These are phyloP conservation scores for Yamadazyma dushanensis DNA, from an alignment of 1,139 yeast genomes.

Conservation along the genomic window DNA sequence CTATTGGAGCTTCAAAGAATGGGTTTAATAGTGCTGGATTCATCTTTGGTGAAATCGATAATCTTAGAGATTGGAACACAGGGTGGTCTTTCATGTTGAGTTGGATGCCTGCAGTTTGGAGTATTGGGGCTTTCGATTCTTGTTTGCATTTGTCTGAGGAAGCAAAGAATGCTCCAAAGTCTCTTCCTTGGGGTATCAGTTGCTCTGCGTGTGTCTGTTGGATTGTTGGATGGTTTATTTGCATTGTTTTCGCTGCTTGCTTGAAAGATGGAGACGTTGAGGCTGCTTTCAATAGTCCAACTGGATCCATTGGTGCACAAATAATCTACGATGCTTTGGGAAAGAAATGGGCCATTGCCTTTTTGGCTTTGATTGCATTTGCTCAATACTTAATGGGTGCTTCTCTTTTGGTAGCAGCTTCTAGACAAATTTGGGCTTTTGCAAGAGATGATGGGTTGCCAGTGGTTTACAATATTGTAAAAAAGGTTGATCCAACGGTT, in stretches of 20 bases:
- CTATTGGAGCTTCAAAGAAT: conserved; percentile 45
- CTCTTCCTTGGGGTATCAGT: conserved; percentile 63
- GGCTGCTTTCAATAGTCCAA: conserved; percentile 40
- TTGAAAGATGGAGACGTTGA: conserved; percentile 50
- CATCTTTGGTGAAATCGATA: conserved; percentile 58
- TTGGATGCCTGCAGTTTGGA: conserved; percentile 69
- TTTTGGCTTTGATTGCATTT: conserved; percentile 57
- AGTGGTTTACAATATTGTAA: conserved; percentile 41
- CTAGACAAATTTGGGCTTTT: conserved; percentile 39
- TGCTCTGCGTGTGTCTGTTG: conserved; percentile 57
- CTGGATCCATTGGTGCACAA: conserved; percentile 65
- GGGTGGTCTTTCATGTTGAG: conserved; percentile 68
- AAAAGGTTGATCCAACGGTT: conserved; percentile 51
- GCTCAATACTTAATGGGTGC: conserved; percentile 69
- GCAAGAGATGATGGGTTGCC: conserved; percentile 48
- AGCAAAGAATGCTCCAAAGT: conserved; percentile 60
- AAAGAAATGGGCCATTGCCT: conserved; percentile 66
- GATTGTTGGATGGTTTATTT: conserved; percentile 58
- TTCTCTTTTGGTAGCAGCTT: conserved; percentile 36
- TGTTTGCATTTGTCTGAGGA: conserved; percentile 77
- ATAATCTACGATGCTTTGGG: conserved; percentile 66
- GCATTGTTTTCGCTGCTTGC: conserved; percentile 56
- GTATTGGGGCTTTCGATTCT: conserved; percentile 68
- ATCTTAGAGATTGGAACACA: conserved; percentile 56
- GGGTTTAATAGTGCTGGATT: conserved; percentile 40